Conservation (phyloP, 2,329 filamentous ascomycete species). For the Chalaropsis ovoidea region DNA sequence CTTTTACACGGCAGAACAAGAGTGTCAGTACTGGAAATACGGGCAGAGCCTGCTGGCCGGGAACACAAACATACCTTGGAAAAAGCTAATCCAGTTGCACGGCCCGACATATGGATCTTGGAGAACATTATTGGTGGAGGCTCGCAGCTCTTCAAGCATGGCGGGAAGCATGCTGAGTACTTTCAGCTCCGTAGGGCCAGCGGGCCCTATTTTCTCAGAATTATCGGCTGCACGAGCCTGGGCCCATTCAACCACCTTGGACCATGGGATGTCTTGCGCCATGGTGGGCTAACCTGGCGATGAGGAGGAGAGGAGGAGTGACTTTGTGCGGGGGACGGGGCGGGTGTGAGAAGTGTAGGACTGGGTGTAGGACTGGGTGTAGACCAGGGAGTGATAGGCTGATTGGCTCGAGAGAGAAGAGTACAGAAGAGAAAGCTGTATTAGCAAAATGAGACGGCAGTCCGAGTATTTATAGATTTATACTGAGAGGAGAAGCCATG, state of each 20-base stretch:
- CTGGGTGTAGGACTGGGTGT: too few relatives aligned
- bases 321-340: too few relatives aligned
- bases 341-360: too few relatives aligned
- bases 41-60: not conserved
- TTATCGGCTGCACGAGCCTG: not conserved
- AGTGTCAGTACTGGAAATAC: not conserved
- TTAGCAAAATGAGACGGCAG: too few relatives aligned
- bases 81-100: constrained; percentile 17
- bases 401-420: not conserved
- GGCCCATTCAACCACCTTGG: constrained; percentile 19
- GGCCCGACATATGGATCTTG: not conserved
- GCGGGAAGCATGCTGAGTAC: constrained; percentile 11
- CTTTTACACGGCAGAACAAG: not conserved
- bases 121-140: too few relatives aligned
- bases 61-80: constrained; percentile 7
- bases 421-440: too few relatives aligned
- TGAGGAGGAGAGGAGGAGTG: too few relatives aligned
- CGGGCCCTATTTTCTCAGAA: not conserved
- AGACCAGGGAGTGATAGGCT: too few relatives aligned
- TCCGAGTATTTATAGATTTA: too few relatives aligned
- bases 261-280: constrained; percentile 3
- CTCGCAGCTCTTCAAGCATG: constrained; percentile 9
- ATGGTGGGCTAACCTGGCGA: not conserved
- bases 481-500: too few relatives aligned
- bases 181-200: constrained; percentile 4